Evolutionary conservation across 768 basidiomycete genomes (phyloP).

Genomic region (Psilocybe cubensis): DNA sequence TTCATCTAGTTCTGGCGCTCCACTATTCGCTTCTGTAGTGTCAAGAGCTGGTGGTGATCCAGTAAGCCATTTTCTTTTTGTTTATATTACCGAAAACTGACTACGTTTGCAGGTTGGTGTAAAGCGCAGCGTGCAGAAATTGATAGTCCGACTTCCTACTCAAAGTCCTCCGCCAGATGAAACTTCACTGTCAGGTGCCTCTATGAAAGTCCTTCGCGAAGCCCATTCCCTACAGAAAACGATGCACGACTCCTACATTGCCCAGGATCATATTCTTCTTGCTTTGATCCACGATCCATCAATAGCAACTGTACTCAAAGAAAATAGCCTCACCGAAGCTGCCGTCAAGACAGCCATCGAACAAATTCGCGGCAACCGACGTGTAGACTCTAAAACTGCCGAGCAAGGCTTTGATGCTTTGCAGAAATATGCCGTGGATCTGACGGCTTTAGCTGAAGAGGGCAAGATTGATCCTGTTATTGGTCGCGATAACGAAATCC

Average conservation of each 20-base stretch:
- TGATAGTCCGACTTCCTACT: slow-evolving; percentile 78
- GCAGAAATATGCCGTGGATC: slow-evolving; percentile 84
- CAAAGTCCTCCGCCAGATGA: slow-evolving; percentile 90
- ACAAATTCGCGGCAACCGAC: slow-evolving; percentile 80
- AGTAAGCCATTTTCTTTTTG: slow-evolving; percentile 43
- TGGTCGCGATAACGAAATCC: slow-evolving; percentile 91
- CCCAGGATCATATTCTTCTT: slow-evolving; percentile 89
- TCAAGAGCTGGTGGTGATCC: slow-evolving; percentile 86
- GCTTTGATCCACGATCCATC: slow-evolving; percentile 79
- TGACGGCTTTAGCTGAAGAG: slow-evolving; percentile 86
- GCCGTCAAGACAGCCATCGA: slow-evolving; percentile 77
- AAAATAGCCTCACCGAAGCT: slow-evolving; percentile 71
- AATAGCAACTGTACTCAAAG: slow-evolving; percentile 73
- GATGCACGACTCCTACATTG: slow-evolving; percentile 91
- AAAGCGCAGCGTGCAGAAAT: slow-evolving; percentile 64
- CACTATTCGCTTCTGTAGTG: slow-evolving; percentile 79
- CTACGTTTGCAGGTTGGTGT: slow-evolving; percentile 49
- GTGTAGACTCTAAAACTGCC: slow-evolving; percentile 84
- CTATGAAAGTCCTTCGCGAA: slow-evolving; percentile 69
- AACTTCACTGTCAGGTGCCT: slow-evolving; percentile 58
- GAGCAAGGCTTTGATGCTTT: slow-evolving; percentile 95
- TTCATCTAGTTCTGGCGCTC: slow-evolving; percentile 34
- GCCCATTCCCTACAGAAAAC: slow-evolving; percentile 80
- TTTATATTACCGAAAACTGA: slow-evolving; percentile 6
- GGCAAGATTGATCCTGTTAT: slow-evolving; percentile 97